phyloP scores from a whole-genome alignment of 306 rosid genomes.

The Pterocarpus santalinus region DNA sequence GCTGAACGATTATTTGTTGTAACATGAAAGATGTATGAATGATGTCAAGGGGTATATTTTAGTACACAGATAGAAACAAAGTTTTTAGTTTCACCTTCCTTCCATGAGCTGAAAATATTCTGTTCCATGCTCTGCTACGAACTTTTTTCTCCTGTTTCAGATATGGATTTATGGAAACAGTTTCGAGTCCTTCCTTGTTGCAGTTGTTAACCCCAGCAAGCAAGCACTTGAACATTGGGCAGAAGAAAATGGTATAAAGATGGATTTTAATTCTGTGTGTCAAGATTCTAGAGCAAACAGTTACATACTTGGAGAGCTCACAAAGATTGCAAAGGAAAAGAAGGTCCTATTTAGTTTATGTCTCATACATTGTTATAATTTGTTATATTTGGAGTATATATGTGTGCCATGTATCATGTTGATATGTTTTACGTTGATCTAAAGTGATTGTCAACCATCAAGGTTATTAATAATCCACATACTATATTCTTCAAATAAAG shows the following conservation, averaged over 20 bases:
- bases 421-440: background rate
- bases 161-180: constrained; percentile 98
- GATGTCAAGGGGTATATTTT: constrained; percentile 39
- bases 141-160: constrained; percentile 53
- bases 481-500: constrained; percentile 1
- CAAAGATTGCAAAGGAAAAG: constrained; percentile 77
- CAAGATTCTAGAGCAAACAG: constrained; percentile 73
- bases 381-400: constrained; percentile 35
- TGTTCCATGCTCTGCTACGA: constrained; percentile 30
- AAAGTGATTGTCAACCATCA: background rate
- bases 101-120: constrained; percentile 32
- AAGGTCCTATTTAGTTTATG: constrained; percentile 63
- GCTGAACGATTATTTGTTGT: constrained; percentile 8
- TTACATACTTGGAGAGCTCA: constrained; percentile 72
- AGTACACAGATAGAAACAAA: background rate
- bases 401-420: background rate
- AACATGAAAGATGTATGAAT: background rate
- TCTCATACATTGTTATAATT: constrained; percentile 14
- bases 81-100: constrained; percentile 31
- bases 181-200: constrained; percentile 91
- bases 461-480: constrained; percentile 14
- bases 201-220: constrained; percentile 76
- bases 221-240: constrained; percentile 85
- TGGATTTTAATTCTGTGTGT: constrained; percentile 78
- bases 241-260: constrained; percentile 71